Conservation (phyloP, 495 filamentous ascomycete species). For the Tuber aestivum region DNA sequence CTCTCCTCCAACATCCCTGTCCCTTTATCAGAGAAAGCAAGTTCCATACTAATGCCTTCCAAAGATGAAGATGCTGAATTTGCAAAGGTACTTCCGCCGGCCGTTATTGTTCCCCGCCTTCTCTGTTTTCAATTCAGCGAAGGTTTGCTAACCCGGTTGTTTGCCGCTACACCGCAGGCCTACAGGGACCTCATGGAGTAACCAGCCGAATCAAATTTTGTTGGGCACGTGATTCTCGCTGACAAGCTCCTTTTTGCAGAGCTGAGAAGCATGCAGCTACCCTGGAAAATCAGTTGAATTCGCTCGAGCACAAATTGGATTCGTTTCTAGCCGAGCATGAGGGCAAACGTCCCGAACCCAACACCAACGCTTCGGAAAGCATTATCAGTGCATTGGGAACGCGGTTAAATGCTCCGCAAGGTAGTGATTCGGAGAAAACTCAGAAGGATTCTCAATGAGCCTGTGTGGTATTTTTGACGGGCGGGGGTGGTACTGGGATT, state of each 20-base stretch:
- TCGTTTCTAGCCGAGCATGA: slow-evolving; percentile 34
- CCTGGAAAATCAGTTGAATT: slow-evolving; percentile 31
- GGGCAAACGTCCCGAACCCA: slow-evolving; percentile 54
- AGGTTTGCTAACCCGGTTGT: slow-evolving; percentile 3
- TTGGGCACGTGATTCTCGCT: slow-evolving; percentile 8
- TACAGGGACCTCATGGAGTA: slow-evolving; percentile 37
- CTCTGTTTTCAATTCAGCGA: background rate
- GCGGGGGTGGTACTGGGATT: background rate
- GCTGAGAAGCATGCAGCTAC: slow-evolving; percentile 34
- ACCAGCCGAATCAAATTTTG: background rate
- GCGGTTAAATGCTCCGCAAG: background rate
- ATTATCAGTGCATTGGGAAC: slow-evolving; percentile 41
- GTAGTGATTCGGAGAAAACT: background rate
- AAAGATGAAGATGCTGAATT: slow-evolving; percentile 31
- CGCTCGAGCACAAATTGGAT: slow-evolving; percentile 35
- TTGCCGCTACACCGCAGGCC: slow-evolving; percentile 20
- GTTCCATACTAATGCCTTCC: slow-evolving; percentile 20
- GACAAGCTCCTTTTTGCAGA: slow-evolving; percentile 15
- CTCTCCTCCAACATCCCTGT: background rate
- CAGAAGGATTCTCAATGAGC: background rate
- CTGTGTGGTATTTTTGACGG: background rate
- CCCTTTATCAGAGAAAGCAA: background rate
- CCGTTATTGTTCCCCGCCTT: background rate
- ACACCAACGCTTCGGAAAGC: slow-evolving; percentile 80
- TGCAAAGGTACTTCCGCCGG: slow-evolving; percentile 25